These are phyloP conservation scores for Neurospora sp. DNA, from an alignment of 2,329 filamentous ascomycete genomes.

Conservation along the genomic window DNA sequence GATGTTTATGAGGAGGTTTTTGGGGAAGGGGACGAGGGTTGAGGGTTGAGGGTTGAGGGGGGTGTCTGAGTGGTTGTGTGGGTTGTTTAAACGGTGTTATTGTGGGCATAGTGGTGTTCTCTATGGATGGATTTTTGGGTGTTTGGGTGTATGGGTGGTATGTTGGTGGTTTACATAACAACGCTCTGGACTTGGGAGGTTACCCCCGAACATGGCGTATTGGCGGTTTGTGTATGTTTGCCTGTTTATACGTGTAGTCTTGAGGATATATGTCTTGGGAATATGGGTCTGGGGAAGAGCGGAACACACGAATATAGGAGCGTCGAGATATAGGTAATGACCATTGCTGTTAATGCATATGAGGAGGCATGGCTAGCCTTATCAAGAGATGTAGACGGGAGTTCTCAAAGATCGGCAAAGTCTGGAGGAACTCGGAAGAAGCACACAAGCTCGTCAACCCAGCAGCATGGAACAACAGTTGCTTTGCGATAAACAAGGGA, in stretches of 20 bases:
- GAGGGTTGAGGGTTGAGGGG: not conserved
- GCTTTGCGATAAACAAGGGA: not conserved
- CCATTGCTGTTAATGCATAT: too few relatives aligned
- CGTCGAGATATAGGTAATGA: not conserved
- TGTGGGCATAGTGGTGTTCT: too few relatives aligned
- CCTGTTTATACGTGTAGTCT: not conserved
- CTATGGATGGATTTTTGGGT: not conserved
- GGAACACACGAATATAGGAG: not conserved
- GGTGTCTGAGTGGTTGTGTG: not conserved
- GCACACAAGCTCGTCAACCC: not conserved
- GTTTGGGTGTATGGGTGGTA: not conserved
- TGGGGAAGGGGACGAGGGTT: conserved; percentile 11
- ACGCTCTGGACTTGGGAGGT: not conserved
- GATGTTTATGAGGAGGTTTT: conserved; percentile 39
- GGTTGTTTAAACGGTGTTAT: too few relatives aligned
- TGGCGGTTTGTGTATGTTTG: not conserved
- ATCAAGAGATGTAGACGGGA: not conserved
- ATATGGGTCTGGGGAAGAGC: not conserved
- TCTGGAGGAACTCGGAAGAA: not conserved
- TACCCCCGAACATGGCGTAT: not conserved
- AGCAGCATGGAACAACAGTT: not conserved
- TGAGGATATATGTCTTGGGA: not conserved
- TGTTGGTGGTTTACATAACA: too few relatives aligned
- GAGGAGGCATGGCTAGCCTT: not conserved
- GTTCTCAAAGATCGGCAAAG: not conserved